phyloP scores from a whole-genome alignment of 2,329 filamentous ascomycete species.

The Xylaria arbuscula region DNA sequence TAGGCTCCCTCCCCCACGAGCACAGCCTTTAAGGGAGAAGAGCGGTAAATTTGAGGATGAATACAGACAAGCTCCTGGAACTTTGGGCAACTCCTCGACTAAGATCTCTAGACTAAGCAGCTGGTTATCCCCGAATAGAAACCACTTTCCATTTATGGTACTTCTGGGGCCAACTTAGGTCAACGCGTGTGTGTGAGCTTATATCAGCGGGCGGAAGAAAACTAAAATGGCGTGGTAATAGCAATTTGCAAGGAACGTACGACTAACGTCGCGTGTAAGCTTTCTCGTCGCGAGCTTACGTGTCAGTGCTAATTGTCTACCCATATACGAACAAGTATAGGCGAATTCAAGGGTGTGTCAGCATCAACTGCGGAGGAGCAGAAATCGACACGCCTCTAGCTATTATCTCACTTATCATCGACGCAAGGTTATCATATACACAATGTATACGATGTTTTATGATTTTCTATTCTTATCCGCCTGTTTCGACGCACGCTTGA shows the following conservation, averaged over 20 bases:
- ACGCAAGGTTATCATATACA: not conserved
- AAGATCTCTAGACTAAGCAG: not conserved
- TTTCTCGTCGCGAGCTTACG: not conserved
- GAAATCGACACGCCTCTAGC: slow-evolving; percentile 8
- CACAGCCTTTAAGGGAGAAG: slow-evolving; percentile 15
- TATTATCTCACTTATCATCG: not conserved
- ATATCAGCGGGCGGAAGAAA: slow-evolving; percentile 18
- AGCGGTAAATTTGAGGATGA: not conserved
- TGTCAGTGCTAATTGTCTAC: not conserved
- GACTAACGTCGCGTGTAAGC: not conserved
- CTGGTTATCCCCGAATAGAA: slow-evolving; percentile 7
- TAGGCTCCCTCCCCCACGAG: not conserved
- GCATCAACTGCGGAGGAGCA: slow-evolving; percentile 6
- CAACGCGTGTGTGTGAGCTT: slow-evolving; percentile 9
- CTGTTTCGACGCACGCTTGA: not conserved
- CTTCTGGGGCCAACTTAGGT: not conserved
- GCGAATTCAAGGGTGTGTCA: not conserved
- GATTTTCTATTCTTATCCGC: slow-evolving; percentile 32
- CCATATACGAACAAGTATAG: slow-evolving; percentile 1
- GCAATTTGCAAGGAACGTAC: not conserved
- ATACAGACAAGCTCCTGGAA: not conserved
- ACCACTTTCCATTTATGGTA: slow-evolving; percentile 4
- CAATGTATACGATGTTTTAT: not conserved
- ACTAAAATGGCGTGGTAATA: slow-evolving; percentile 17
- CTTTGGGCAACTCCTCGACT: not conserved